These are phyloP conservation scores for Galerina sulciceps DNA, from an alignment of 768 basidiomycete species.

Conservation along the genomic window DNA sequence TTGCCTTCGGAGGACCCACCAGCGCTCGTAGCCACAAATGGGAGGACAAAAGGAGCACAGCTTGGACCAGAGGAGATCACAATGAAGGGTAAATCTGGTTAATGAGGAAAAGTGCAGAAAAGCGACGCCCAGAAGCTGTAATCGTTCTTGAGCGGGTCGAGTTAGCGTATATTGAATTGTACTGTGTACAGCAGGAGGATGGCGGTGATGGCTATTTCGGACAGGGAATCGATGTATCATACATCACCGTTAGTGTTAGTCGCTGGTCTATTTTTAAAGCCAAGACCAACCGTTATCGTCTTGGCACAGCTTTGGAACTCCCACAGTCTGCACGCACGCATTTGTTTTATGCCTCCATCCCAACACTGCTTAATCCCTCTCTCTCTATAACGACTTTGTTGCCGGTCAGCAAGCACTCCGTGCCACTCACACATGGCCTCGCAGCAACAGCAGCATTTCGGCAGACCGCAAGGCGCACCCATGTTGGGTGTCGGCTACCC, in stretches of 20 bases:
- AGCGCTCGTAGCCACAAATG: no score
- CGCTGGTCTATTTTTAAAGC: conserved; percentile 8
- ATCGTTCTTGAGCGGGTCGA: no score
- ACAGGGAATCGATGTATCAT: no score
- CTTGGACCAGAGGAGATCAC: no score
- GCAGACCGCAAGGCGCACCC: background rate
- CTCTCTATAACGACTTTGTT: background rate
- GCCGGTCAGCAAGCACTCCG: conserved; percentile 6
- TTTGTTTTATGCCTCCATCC: conserved; percentile 6
- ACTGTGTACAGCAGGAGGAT: no score
- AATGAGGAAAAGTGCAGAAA: no score
- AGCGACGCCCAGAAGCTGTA: no score
- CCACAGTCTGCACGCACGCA: conserved; percentile 7
- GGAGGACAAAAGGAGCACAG: background rate
- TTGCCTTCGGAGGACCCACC: no score
- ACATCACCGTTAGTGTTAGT: no score
- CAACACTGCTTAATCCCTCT: conserved; percentile 3
- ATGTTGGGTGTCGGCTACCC: conserved; percentile 9
- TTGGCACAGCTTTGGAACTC: conserved; percentile 11
- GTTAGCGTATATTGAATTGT: no score
- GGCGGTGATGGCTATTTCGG: no score
- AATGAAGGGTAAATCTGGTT: no score
- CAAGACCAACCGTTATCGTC: background rate
- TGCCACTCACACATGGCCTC: conserved; percentile 1
- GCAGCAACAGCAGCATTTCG: background rate